These are phyloP conservation scores for Candida pseudocylindracea DNA, from an alignment of 1,139 yeast species.

Conservation along the genomic window DNA sequence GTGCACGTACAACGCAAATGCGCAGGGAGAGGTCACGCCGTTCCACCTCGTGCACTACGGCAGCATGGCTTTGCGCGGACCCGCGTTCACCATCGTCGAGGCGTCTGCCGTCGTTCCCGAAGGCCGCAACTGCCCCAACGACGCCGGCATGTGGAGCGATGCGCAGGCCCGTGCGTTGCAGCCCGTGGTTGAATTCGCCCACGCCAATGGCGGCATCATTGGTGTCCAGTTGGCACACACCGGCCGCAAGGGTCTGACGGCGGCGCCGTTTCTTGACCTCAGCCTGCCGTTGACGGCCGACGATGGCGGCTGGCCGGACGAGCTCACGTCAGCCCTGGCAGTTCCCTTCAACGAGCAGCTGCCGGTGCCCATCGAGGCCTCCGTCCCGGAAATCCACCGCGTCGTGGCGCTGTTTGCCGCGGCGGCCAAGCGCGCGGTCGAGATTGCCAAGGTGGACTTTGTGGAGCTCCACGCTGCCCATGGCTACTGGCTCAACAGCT, in stretches of 20 bases:
- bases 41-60: conserved; percentile 26
- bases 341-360: conserved; percentile 12
- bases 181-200: conserved; percentile 31
- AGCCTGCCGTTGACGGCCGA: conserved; percentile 1
- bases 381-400: conserved; percentile 13
- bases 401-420: conserved; percentile 9
- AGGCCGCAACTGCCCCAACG: conserved; percentile 21
- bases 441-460: conserved; percentile 28
- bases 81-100: conserved; percentile 26
- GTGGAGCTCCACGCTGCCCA: conserved; percentile 23
- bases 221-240: conserved; percentile 17
- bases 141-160: conserved; percentile 27
- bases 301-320: conserved; percentile 37
- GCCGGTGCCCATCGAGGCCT: conserved; percentile 13
- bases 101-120: conserved; percentile 23
- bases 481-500: conserved; percentile 41
- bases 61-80: conserved; percentile 21
- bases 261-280: conserved; percentile 12
- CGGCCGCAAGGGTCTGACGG: conserved; percentile 16
- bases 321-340: conserved; percentile 15
- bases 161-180: conserved; percentile 23
- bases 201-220: conserved; percentile 21
- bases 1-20: conserved; percentile 27
- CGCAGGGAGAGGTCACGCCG: conserved; percentile 16
- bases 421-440: conserved; percentile 22